These are phyloP conservation scores for Clitopilus passeckerianus DNA, from an alignment of 768 basidiomycete species.

Conservation along the genomic window DNA sequence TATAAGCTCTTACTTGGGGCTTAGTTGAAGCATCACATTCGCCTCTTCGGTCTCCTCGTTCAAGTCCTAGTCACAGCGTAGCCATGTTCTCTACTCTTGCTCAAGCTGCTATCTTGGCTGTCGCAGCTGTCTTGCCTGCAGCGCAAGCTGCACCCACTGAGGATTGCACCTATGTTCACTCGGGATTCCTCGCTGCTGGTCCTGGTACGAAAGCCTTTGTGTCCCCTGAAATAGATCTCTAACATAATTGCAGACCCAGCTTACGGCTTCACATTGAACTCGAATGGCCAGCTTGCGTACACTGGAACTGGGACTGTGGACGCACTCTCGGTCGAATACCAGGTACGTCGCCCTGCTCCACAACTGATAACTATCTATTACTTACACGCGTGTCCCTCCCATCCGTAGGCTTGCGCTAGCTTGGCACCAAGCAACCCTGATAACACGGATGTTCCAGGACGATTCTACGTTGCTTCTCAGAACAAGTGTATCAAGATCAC, in stretches of 20 bases:
- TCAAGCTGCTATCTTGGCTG: not conserved
- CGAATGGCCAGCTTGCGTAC: not conserved
- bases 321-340: not conserved
- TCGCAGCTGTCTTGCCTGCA: not conserved
- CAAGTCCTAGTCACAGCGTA: not conserved
- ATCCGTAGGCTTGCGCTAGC: not conserved
- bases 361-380: not conserved
- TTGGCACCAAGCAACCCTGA: not conserved
- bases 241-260: not conserved
- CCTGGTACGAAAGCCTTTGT: not conserved
- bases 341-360: not conserved
- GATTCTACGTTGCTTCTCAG: not conserved
- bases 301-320: not conserved
- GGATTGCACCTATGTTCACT: not conserved
- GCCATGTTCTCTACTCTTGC: not conserved
- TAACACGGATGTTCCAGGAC: not conserved
- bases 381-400: not conserved
- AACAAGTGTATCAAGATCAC: not conserved
- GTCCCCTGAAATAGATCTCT: not conserved
- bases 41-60: not conserved
- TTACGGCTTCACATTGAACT: not conserved
- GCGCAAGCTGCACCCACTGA: not conserved
- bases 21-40: not conserved
- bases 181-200: not conserved
- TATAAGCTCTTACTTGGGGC: not conserved